These are phyloP conservation scores for Gonium pectorale DNA, from an alignment of 139 green algal genomes.

Conservation along the genomic window DNA sequence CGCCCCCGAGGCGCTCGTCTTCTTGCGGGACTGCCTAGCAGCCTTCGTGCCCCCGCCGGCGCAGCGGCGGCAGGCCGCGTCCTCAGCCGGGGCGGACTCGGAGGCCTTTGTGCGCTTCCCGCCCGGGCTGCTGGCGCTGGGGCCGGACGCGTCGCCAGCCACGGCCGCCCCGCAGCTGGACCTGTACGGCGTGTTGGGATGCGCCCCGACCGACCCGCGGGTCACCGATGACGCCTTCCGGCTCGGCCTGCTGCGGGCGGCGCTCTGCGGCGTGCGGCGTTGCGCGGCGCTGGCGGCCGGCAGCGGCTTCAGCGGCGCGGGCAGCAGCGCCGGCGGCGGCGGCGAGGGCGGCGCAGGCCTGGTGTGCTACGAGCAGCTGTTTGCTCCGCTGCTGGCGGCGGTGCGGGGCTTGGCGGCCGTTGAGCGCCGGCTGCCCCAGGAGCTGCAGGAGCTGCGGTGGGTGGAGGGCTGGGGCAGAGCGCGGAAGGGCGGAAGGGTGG, in stretches of 20 bases:
- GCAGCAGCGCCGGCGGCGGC: neutral
- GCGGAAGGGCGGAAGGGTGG: too few species aligned
- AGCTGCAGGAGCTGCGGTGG: constrained; percentile 40
- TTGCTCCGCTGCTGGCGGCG: constrained; percentile 31
- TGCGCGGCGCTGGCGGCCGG: constrained; percentile 23
- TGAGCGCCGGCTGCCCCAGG: constrained; percentile 40
- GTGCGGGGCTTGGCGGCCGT: constrained; percentile 7
- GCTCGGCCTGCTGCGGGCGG: constrained; percentile 61
- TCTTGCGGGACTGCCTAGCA: constrained; percentile 60
- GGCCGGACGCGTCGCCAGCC: neutral
- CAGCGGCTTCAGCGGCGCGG: neutral
- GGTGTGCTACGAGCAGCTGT: constrained; percentile 30
- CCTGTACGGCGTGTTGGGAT: constrained; percentile 48
- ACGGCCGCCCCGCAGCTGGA: constrained; percentile 24
- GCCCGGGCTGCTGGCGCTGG: constrained; percentile 7
- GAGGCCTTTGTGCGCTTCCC: constrained; percentile 30
- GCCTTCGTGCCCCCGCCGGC: constrained; percentile 24
- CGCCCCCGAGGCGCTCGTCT: constrained; percentile 77
- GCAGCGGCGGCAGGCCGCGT: neutral
- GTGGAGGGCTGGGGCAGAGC: too few species aligned
- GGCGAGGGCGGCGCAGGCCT: neutral
- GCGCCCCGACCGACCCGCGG: neutral
- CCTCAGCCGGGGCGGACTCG: neutral
- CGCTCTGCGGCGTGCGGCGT: constrained; percentile 36
- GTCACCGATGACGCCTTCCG: constrained; percentile 40